Evolutionary conservation across 345 rosid species (phyloP).

Genomic region (Eucalyptus curtisii): DNA sequence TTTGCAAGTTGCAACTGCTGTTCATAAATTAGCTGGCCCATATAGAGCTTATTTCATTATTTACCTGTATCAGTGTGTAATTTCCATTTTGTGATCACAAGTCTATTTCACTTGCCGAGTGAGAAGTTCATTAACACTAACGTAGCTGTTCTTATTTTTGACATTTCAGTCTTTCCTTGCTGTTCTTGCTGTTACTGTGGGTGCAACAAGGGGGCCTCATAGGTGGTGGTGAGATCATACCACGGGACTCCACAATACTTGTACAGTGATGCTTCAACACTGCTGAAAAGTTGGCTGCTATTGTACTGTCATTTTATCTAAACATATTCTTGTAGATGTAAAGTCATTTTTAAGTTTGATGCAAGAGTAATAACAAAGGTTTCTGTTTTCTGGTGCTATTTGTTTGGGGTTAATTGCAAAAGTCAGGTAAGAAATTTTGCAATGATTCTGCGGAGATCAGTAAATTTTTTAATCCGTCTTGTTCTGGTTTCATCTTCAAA

Average conservation of each 20-base stretch:
- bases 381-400: not conserved
- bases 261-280: not conserved
- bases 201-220: conserved; percentile 35
- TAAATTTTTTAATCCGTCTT: not conserved
- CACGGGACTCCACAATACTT: not conserved
- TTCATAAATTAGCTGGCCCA: not conserved
- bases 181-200: conserved; percentile 42
- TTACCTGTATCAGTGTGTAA: not conserved
- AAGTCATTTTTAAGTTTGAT: not conserved
- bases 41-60: not conserved
- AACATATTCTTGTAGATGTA: not conserved
- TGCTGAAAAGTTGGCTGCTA: not conserved
- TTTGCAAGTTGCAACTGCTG: not conserved
- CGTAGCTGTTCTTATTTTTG: not conserved
- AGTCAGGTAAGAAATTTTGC: not conserved
- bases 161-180: conserved; percentile 49
- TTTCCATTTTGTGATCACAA: not conserved
- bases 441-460: not conserved
- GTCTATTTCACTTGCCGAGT: not conserved
- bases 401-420: not conserved
- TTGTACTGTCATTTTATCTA: not conserved
- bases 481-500: not conserved
- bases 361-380: not conserved
- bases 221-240: conserved; percentile 35
- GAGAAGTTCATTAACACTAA: not conserved